These are phyloP conservation scores for Datisca glomerata DNA, from an alignment of 306 rosid species.

Conservation along the genomic window DNA sequence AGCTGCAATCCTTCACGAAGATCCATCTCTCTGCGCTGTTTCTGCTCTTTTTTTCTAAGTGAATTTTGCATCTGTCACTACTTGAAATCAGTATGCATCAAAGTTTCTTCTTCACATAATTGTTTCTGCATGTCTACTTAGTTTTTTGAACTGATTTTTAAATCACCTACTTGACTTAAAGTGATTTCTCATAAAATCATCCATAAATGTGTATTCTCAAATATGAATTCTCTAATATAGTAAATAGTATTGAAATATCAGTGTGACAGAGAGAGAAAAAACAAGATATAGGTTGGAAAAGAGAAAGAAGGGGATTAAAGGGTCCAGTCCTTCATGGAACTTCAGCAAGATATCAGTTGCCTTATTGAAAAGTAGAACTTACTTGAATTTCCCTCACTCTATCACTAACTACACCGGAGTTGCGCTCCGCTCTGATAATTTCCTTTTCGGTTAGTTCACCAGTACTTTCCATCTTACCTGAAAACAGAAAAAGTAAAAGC, in stretches of 20 bases:
- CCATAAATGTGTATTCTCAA: no score
- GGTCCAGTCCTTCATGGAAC: constrained; percentile 9
- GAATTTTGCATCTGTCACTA: constrained; percentile 67
- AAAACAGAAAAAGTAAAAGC: no score
- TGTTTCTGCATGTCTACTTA: no score
- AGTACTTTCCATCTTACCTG: constrained; percentile 49
- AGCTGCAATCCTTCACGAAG: constrained; percentile 75
- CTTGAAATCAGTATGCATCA: not conserved
- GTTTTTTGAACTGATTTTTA: no score
- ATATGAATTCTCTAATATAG: no score
- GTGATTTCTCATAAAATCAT: no score
- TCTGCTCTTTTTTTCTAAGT: constrained; percentile 63
- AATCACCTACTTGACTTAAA: no score
- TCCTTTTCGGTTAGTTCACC: constrained; percentile 79
- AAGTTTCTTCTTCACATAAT: no score
- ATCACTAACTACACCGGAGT: constrained; percentile 72
- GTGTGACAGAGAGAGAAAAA: no score
- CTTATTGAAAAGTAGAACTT: constrained; percentile 18
- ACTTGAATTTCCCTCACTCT: constrained; percentile 97
- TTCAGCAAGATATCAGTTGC: constrained; percentile 8
- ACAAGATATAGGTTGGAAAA: no score
- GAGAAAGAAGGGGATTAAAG: constrained; percentile 5
- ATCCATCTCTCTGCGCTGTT: constrained; percentile 48
- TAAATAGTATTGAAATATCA: no score
- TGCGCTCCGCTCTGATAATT: constrained; percentile 93